Percentiles rank a stretch among this genome's conserved stretches.
Evolutionary conservation across 139 green algal genomes (phyloP).

Genomic region (Marvania coccoides): DNA sequence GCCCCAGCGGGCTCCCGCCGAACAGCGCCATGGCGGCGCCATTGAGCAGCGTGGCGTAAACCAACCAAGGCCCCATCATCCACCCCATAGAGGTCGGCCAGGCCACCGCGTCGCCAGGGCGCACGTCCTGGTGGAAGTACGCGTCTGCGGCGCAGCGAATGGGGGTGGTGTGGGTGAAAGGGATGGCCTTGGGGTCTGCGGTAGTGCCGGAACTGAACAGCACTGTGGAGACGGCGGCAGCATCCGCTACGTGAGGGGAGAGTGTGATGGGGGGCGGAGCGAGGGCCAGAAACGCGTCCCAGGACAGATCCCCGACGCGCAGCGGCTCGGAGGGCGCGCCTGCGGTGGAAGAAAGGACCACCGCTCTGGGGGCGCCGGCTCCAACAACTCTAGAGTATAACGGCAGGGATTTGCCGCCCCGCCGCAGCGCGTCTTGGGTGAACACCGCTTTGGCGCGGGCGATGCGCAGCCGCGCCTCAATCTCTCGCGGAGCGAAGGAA

Average conservation of each 20-base stretch:
- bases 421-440: constrained; percentile 77
- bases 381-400: constrained; percentile 62
- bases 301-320: constrained; percentile 36
- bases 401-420: constrained; percentile 60
- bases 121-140: constrained; percentile 63
- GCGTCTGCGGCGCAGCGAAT: constrained; percentile 67
- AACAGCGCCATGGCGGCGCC: constrained; percentile 76
- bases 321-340: constrained; percentile 10
- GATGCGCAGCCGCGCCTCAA: constrained; percentile 64
- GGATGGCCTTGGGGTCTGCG: constrained; percentile 89
- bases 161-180: constrained; percentile 79
- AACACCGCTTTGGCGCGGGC: constrained; percentile 57
- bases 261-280: neutral
- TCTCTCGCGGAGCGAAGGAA: constrained; percentile 70
- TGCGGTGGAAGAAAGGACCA: constrained; percentile 40
- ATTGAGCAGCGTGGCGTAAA: constrained; percentile 82
- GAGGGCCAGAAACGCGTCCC: constrained; percentile 37
- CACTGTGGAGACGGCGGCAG: constrained; percentile 44
- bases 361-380: constrained; percentile 4
- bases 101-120: constrained; percentile 50
- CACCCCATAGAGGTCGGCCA: constrained; percentile 93
- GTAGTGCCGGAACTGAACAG: constrained; percentile 94
- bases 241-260: constrained; percentile 16
- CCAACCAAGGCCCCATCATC: constrained; percentile 96
- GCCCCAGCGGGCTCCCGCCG: constrained; percentile 55